These are phyloP conservation scores for Tetrahymena thermophila DNA, from an alignment of 73 alveolate species.

Conservation along the genomic window DNA sequence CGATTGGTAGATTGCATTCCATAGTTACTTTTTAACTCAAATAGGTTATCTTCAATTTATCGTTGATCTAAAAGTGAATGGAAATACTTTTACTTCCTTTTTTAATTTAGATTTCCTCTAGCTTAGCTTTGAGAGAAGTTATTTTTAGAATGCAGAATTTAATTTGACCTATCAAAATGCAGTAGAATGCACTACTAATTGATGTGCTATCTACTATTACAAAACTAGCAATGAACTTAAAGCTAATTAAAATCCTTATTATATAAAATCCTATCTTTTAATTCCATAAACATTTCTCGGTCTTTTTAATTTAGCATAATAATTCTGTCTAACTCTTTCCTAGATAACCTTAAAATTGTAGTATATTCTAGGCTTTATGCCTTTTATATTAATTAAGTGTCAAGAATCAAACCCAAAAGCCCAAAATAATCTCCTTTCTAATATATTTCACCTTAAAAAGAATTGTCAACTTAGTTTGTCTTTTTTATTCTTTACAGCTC, in stretches of 20 bases:
- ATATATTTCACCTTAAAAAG: background rate
- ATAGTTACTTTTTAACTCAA: background rate
- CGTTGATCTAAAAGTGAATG: background rate
- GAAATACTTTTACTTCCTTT: background rate
- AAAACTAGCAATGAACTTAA: background rate
- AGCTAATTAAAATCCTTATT: background rate
- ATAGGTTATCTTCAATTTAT: background rate
- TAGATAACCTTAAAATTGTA: background rate
- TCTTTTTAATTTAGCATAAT: background rate
- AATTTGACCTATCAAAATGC: background rate
- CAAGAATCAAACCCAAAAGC: background rate
- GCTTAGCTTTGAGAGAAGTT: background rate
- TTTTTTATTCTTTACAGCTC: background rate
- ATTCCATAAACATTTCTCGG: background rate
- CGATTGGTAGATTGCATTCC: background rate
- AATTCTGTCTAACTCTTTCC: background rate
- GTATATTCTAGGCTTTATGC: background rate
- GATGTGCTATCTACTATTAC: background rate
- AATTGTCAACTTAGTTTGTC: background rate
- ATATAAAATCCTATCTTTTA: background rate
- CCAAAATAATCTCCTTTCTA: background rate
- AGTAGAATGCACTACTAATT: background rate
- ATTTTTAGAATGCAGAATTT: background rate
- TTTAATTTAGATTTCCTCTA: background rate
- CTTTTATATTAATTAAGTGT: background rate